phyloP scores from a whole-genome alignment of 805 yeast species.

The Metschnikowia anglica region DNA sequence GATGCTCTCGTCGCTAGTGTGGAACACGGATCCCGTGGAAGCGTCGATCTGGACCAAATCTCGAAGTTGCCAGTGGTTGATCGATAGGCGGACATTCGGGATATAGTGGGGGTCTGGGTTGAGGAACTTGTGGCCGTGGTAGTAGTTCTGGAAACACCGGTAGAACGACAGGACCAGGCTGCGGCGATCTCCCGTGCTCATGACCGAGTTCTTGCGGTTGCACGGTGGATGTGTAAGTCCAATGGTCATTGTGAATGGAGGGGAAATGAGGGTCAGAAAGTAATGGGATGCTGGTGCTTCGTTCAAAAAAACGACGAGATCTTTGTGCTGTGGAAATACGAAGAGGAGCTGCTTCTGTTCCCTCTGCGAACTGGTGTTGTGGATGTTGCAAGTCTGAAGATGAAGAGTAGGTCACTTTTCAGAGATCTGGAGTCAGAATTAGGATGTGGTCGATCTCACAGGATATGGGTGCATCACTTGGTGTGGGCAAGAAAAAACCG shows the following conservation, averaged over 20 bases:
- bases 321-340: no score
- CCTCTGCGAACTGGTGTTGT: no score
- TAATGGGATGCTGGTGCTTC: no score
- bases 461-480: no score
- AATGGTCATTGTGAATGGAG: conserved; percentile 6
- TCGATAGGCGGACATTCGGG: conserved; percentile 30
- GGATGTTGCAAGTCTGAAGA: no score
- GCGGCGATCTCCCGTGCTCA: conserved; percentile 6
- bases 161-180: conserved; percentile 9
- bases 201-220: conserved; percentile 3
- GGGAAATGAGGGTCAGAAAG: background rate
- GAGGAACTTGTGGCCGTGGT: conserved; percentile 39
- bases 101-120: conserved; percentile 38
- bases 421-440: no score
- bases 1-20: conserved; percentile 57
- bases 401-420: no score
- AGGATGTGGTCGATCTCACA: no score
- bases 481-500: no score
- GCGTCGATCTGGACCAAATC: conserved; percentile 60
- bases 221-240: conserved; percentile 4
- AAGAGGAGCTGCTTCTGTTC: no score
- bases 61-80: conserved; percentile 76
- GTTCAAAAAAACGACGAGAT: no score
- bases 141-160: conserved; percentile 44
- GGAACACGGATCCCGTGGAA: conserved; percentile 48